Percentiles rank a stretch among this genome's conserved stretches.
Conservation (phyloP, 1,139 yeast genomes). For the Meyerozyma athensensis region DNA sequence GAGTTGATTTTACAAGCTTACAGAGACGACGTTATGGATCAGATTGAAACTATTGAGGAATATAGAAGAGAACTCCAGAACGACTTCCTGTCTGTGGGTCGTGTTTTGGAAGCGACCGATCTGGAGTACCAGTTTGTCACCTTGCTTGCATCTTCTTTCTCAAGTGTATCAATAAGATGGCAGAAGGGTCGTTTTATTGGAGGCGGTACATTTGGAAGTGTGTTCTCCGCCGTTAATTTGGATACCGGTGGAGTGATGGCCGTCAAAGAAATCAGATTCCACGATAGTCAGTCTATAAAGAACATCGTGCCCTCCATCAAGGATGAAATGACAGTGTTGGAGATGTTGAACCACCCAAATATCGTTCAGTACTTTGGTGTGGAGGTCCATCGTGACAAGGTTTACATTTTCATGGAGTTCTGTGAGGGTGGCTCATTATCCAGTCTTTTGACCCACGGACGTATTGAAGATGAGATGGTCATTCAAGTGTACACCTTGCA, state of each 20-base stretch:
- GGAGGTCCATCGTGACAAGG: slow-evolving; percentile 94
- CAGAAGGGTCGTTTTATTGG: slow-evolving; percentile 93
- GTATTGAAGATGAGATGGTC: slow-evolving; percentile 93
- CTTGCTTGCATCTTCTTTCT: slow-evolving; percentile 82
- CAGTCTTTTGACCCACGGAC: slow-evolving; percentile 71
- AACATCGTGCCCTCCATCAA: slow-evolving; percentile 84
- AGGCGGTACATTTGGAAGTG: slow-evolving; percentile 95
- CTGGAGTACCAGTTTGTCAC: slow-evolving; percentile 85
- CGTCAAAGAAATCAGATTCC: slow-evolving; percentile 89
- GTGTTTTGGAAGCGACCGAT: slow-evolving; percentile 83
- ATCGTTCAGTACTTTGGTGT: slow-evolving; percentile 96
- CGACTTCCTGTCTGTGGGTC: slow-evolving; percentile 62
- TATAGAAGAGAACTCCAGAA: slow-evolving; percentile 47
- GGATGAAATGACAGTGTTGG: slow-evolving; percentile 95
- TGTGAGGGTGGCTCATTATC: slow-evolving; percentile 96
- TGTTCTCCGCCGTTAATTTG: slow-evolving; percentile 84
- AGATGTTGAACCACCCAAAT: slow-evolving; percentile 92
- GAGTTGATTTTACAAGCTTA: slow-evolving; percentile 52
- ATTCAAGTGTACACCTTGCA: slow-evolving; percentile 88
- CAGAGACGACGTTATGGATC: slow-evolving; percentile 55
- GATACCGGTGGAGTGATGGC: slow-evolving; percentile 98
- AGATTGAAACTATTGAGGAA: slow-evolving; percentile 55
- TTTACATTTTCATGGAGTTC: slow-evolving; percentile 94
- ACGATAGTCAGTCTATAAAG: slow-evolving; percentile 81
- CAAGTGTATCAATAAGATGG: slow-evolving; percentile 93